A percentile compares a stretch with the other conserved stretches of the same genome.
Conservation (phyloP, 2,329 filamentous ascomycete species). For the Scytalidium sp. region DNA sequence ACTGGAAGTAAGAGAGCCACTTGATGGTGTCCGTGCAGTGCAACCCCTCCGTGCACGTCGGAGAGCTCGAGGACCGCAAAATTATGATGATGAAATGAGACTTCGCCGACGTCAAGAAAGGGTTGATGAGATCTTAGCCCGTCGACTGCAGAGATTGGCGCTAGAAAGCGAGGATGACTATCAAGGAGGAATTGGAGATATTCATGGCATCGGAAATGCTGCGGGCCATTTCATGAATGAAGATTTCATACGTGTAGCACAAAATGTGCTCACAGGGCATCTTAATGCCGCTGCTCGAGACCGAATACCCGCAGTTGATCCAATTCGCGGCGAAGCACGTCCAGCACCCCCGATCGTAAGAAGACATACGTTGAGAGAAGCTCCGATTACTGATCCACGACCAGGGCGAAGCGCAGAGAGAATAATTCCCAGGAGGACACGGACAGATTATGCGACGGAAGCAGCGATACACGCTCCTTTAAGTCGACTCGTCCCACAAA, state of each 20-base stretch:
- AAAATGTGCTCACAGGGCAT: slow-evolving; percentile 29
- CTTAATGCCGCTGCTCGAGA: slow-evolving; percentile 25
- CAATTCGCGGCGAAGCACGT: background rate
- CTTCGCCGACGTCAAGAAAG: slow-evolving; percentile 40
- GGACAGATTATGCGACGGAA: slow-evolving; percentile 22
- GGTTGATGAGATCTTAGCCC: slow-evolving; percentile 46
- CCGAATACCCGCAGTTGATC: background rate
- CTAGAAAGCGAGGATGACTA: slow-evolving; percentile 33
- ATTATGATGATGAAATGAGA: slow-evolving; percentile 31
- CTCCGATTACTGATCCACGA: slow-evolving; percentile 15
- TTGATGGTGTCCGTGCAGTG: slow-evolving; percentile 24
- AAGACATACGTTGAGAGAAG: slow-evolving; percentile 22
- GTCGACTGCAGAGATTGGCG: slow-evolving; percentile 45
- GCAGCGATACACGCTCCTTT: slow-evolving; percentile 21
- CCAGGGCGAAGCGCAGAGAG: slow-evolving; percentile 15
- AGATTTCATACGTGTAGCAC: slow-evolving; percentile 43
- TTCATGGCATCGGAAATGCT: slow-evolving; percentile 45
- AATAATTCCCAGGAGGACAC: slow-evolving; percentile 19
- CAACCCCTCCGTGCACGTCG: slow-evolving; percentile 33
- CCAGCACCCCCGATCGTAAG: slow-evolving; percentile 18
- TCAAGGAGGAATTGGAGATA: slow-evolving; percentile 41
- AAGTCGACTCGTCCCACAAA: slow-evolving; percentile 5
- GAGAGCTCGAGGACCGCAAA: slow-evolving; percentile 13
- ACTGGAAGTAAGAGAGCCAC: slow-evolving; percentile 7
- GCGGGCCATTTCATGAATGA: slow-evolving; percentile 60